A percentile compares a stretch with the other conserved stretches of the same genome.
phyloP scores from a whole-genome alignment of 2,329 filamentous ascomycete species.

The Teratosphaeria epicoccoides region DNA sequence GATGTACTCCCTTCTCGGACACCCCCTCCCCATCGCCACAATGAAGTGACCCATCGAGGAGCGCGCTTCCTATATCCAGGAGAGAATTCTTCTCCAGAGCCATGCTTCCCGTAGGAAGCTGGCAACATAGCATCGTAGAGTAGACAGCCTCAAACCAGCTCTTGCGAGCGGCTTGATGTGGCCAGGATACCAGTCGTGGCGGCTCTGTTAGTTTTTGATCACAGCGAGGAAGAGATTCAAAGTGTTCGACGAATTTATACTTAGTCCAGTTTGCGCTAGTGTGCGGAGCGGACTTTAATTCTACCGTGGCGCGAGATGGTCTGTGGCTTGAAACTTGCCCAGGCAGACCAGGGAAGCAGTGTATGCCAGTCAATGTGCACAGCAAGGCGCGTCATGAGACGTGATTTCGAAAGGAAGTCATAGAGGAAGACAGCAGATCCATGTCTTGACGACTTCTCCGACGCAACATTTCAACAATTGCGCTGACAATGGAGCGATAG shows the following conservation, averaged over 20 bases:
- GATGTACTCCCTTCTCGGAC: slow-evolving; percentile 60
- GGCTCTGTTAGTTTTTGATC: slow-evolving; percentile 55
- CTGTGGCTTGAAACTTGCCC: not conserved
- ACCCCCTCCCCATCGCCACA: slow-evolving; percentile 60
- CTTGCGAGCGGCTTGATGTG: slow-evolving; percentile 17
- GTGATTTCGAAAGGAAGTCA: not conserved
- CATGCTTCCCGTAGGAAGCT: slow-evolving; percentile 47
- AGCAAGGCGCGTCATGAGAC: not conserved
- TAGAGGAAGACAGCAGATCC: not conserved
- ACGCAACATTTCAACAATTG: not conserved
- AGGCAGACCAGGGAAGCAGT: not conserved
- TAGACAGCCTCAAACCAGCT: slow-evolving; percentile 1
- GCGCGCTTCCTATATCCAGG: slow-evolving; percentile 58
- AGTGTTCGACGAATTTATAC: slow-evolving; percentile 8
- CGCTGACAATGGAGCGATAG: not conserved
- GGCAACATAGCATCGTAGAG: slow-evolving; percentile 56
- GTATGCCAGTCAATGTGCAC: not conserved
- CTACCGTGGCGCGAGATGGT: not conserved
- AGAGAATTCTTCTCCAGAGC: slow-evolving; percentile 52
- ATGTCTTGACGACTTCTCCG: not conserved
- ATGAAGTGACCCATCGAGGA: slow-evolving; percentile 60
- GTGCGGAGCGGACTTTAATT: not conserved
- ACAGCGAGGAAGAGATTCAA: slow-evolving; percentile 28
- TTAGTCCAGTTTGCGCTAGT: not conserved
- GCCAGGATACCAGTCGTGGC: slow-evolving; percentile 58